These are phyloP conservation scores for Poterioochromonas sp. DNA, from an alignment of 352 stramenopile genomes.

Conservation along the genomic window DNA sequence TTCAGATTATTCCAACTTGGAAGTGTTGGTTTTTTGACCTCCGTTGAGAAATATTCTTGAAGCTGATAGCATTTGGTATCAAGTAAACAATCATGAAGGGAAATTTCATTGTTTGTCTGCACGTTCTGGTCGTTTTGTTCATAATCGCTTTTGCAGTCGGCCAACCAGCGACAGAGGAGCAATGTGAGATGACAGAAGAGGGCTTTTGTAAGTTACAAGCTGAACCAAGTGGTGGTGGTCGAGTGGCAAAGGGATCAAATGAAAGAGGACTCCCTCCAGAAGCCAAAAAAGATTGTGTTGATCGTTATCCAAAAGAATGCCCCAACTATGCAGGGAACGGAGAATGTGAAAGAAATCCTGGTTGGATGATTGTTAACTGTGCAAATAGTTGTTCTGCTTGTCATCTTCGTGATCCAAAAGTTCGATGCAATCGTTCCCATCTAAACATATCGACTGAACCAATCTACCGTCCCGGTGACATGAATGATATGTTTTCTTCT, in stretches of 20 bases:
- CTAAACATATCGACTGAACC: slow-evolving; percentile 30
- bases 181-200: no score
- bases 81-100: no score
- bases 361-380: slow-evolving; percentile 44
- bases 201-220: no score
- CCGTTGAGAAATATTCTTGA: no score
- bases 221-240: not conserved
- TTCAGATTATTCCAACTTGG: no score
- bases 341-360: slow-evolving; percentile 37
- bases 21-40: no score
- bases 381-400: slow-evolving; percentile 36
- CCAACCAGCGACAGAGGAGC: no score
- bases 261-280: not conserved
- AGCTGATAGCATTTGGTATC: no score
- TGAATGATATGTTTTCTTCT: slow-evolving; percentile 36
- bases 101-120: no score
- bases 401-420: slow-evolving; percentile 41
- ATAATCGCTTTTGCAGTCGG: no score
- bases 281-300: not conserved
- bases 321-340: slow-evolving; percentile 3
- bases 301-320: not conserved
- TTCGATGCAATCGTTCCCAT: slow-evolving; percentile 36
- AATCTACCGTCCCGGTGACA: slow-evolving; percentile 21
- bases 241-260: slow-evolving; percentile 21
- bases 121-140: no score